Evolutionary conservation across 2,329 filamentous ascomycete species (phyloP).

Genomic region (Chrysosporium keratinophilum): DNA sequence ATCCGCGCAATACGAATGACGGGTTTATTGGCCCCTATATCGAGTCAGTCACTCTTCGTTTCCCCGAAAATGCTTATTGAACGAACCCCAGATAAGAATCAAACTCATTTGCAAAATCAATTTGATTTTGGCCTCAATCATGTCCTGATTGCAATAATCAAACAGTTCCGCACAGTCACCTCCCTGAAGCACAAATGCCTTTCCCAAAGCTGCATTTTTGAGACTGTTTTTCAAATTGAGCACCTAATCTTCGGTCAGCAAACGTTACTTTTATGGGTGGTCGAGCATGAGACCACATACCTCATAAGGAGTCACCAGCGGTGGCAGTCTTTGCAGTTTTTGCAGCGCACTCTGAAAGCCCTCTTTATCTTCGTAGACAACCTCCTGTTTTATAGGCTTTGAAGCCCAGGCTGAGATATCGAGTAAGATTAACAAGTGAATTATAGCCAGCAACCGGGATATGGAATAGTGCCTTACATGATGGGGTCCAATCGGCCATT

Average conservation of each 20-base stretch:
- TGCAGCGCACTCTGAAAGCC: slow-evolving; percentile 32
- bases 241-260: slow-evolving; percentile 42
- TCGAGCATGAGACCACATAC: slow-evolving; percentile 16
- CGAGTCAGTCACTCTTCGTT: slow-evolving; percentile 6
- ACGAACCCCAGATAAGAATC: slow-evolving; percentile 75
- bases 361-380: slow-evolving; percentile 36
- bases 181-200: slow-evolving; percentile 88
- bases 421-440: background rate
- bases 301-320: slow-evolving; percentile 39
- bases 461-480: slow-evolving; percentile 18
- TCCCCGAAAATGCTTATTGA: background rate
- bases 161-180: slow-evolving; percentile 97
- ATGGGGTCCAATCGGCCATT: slow-evolving; percentile 23
- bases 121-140: slow-evolving; percentile 95
- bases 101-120: slow-evolving; percentile 93
- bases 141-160: slow-evolving; percentile 80
- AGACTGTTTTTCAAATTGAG: slow-evolving; percentile 66
- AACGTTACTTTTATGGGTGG: background rate
- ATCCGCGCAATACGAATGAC: slow-evolving; percentile 92
- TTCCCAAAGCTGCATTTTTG: slow-evolving; percentile 75
- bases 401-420: slow-evolving; percentile 31
- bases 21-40: slow-evolving; percentile 52
- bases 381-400: slow-evolving; percentile 40
- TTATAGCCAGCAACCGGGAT: background rate
- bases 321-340: slow-evolving; percentile 38